These are phyloP conservation scores for Hyaloscypha bicolor DNA, from an alignment of 495 filamentous ascomycete genomes.

Conservation along the genomic window DNA sequence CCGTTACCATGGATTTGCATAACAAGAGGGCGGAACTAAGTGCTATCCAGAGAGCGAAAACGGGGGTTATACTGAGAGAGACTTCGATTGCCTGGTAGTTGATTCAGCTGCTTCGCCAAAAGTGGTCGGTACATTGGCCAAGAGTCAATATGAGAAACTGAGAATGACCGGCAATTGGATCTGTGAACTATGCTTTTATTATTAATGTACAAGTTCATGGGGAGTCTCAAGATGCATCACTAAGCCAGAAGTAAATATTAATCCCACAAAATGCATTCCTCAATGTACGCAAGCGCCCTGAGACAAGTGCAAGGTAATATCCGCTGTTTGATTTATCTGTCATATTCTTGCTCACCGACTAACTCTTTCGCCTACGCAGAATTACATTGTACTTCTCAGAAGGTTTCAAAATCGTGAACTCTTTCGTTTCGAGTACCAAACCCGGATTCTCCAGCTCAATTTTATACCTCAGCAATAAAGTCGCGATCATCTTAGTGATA, in stretches of 20 bases:
- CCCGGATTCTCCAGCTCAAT: conserved; percentile 15
- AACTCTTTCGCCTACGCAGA: conserved; percentile 6
- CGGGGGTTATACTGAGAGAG: background rate
- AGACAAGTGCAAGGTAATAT: too few relatives aligned
- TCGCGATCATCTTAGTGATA: conserved; percentile 17
- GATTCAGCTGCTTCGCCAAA: background rate
- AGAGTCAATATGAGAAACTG: too few relatives aligned
- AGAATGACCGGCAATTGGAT: too few relatives aligned
- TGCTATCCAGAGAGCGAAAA: background rate
- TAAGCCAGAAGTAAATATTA: too few relatives aligned
- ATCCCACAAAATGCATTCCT: too few relatives aligned
- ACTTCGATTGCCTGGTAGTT: conserved; percentile 1
- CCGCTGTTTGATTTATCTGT: too few relatives aligned
- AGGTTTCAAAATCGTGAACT: conserved; percentile 20
- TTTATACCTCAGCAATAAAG: conserved; percentile 15
- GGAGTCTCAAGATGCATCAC: too few relatives aligned
- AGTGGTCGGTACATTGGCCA: too few relatives aligned
- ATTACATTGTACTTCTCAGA: conserved; percentile 13
- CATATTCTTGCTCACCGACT: background rate
- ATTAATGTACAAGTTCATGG: too few relatives aligned
- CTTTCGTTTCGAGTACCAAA: conserved; percentile 18
- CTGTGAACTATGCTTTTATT: too few relatives aligned
- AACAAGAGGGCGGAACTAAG: background rate
- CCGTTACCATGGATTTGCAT: conserved; percentile 3
- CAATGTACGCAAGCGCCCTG: too few relatives aligned